Evolutionary conservation across 257 asterid species (phyloP).

Genomic region (Gynochthodes officinalis): DNA sequence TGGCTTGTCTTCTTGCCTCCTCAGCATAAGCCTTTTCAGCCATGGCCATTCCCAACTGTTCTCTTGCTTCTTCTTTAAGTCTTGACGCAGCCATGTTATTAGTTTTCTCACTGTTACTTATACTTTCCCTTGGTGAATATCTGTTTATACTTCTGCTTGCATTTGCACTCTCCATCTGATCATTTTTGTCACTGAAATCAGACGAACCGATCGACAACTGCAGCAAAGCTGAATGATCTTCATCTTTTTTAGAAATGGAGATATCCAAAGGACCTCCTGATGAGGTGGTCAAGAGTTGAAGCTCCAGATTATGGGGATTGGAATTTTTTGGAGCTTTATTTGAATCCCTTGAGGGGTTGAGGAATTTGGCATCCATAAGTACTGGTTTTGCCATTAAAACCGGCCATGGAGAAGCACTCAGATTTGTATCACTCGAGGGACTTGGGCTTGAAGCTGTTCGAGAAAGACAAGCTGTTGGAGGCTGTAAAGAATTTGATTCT

Average conservation of each 20-base stretch:
- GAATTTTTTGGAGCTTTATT: neutral
- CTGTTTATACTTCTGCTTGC: neutral
- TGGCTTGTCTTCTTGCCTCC: slow-evolving; percentile 63
- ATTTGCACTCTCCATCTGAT: neutral
- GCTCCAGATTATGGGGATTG: slow-evolving; percentile 32
- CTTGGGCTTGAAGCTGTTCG: slow-evolving; percentile 45
- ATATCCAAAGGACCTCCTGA: slow-evolving; percentile 16
- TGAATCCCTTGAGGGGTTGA: neutral
- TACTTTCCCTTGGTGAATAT: slow-evolving; percentile 27
- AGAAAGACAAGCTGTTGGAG: slow-evolving; percentile 33
- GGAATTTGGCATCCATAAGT: slow-evolving; percentile 11
- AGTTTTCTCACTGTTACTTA: slow-evolving; percentile 30
- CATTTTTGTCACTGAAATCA: slow-evolving; percentile 16
- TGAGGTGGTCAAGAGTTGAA: slow-evolving; percentile 33
- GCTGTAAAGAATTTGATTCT: slow-evolving; percentile 31
- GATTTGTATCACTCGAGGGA: slow-evolving; percentile 43
- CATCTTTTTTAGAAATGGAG: slow-evolving; percentile 20
- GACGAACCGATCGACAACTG: slow-evolving; percentile 51
- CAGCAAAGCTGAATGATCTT: slow-evolving; percentile 35
- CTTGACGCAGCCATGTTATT: slow-evolving; percentile 18
- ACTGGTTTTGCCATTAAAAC: slow-evolving; percentile 20
- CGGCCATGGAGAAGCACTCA: slow-evolving; percentile 33
- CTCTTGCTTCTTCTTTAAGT: slow-evolving; percentile 37
- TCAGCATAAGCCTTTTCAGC: slow-evolving; percentile 72
- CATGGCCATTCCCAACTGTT: slow-evolving; percentile 43